Percentiles rank a stretch among this genome's conserved stretches.
phyloP scores from a whole-genome alignment of 1,139 yeast species.

The Saccharomyces hybrid region DNA sequence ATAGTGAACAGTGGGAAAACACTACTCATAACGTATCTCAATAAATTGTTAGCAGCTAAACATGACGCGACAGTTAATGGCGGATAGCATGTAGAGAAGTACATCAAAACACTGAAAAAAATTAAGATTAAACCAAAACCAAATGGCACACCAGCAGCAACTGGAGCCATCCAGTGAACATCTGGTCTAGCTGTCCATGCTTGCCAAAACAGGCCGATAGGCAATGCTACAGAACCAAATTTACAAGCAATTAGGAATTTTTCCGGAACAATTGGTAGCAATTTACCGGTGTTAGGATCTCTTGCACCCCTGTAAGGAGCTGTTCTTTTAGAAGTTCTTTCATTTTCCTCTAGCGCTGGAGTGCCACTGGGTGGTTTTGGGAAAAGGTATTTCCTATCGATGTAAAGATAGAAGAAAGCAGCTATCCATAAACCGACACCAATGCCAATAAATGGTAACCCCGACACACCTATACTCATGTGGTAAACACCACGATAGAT shows the following conservation, averaged over 20 bases:
- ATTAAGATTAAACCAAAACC: constrained; percentile 68
- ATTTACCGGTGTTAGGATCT: constrained; percentile 43
- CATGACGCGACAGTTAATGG: constrained; percentile 70
- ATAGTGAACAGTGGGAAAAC: constrained; percentile 71
- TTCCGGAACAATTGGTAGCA: constrained; percentile 41
- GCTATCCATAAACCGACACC: constrained; percentile 60
- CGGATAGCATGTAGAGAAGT: constrained; percentile 68
- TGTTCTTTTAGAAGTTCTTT: constrained; percentile 17
- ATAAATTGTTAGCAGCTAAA: constrained; percentile 68
- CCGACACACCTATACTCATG: constrained; percentile 54
- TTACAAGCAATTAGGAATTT: constrained; percentile 40
- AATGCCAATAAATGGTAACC: constrained; percentile 62
- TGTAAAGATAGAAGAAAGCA: constrained; percentile 40
- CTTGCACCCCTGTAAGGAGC: constrained; percentile 28
- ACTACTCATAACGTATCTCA: constrained; percentile 49
- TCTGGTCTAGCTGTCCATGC: constrained; percentile 63
- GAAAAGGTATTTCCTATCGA: constrained; percentile 45
- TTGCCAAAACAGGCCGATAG: constrained; percentile 69
- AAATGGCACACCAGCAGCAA: constrained; percentile 67
- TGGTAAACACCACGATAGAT: constrained; percentile 56
- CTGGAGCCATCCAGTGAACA: constrained; percentile 77
- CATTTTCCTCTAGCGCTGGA: constrained; percentile 24
- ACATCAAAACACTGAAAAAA: constrained; percentile 65
- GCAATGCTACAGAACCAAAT: constrained; percentile 56
- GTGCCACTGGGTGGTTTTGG: constrained; percentile 58